phyloP scores from a whole-genome alignment of 345 rosid genomes.

The Hirschfeldia incana region DNA sequence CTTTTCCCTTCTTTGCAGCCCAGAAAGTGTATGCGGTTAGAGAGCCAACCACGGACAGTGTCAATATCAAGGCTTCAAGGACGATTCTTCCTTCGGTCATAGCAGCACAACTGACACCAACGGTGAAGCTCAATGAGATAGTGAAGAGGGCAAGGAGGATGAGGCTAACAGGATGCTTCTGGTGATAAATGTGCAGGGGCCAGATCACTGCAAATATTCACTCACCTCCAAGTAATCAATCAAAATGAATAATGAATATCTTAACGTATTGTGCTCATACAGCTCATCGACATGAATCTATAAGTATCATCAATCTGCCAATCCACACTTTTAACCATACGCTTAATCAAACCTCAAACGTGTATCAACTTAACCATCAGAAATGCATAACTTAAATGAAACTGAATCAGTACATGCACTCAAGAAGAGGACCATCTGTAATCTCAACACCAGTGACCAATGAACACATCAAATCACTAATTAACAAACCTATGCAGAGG shows the following conservation, averaged over 20 bases:
- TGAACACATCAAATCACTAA: too few species aligned
- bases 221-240: neutral
- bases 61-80: slow-evolving; percentile 86
- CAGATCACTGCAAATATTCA: slow-evolving; percentile 67
- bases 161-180: slow-evolving; percentile 88
- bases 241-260: neutral
- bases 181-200: slow-evolving; percentile 90
- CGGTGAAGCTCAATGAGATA: slow-evolving; percentile 72
- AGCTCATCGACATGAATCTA: neutral
- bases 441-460: neutral
- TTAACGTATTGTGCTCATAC: neutral
- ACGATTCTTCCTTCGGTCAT: slow-evolving; percentile 90
- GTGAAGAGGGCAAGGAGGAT: slow-evolving; percentile 87
- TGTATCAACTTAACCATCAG: too few species aligned
- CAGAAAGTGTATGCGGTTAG: slow-evolving; percentile 94
- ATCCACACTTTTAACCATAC: too few species aligned
- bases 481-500: too few species aligned
- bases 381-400: neutral
- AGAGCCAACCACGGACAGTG: slow-evolving; percentile 76
- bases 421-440: neutral
- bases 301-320: neutral
- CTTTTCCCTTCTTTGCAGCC: slow-evolving; percentile 96
- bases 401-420: neutral
- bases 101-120: slow-evolving; percentile 78
- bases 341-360: neutral